Conservation (phyloP, 257 asterid genomes). For the Verbena officinalis region DNA sequence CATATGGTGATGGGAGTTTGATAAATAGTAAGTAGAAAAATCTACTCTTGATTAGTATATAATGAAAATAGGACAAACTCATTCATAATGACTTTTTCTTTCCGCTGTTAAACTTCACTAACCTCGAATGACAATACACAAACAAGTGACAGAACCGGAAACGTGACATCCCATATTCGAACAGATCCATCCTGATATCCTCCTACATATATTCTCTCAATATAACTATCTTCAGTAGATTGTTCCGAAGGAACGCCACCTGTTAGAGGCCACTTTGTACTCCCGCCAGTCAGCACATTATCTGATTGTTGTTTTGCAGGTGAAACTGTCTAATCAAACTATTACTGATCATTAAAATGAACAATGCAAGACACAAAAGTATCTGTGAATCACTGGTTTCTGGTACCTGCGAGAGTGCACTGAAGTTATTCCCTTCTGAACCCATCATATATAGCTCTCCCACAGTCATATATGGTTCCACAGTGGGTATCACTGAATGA, state of each 20-base stretch:
- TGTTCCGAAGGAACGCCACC: conserved; percentile 69
- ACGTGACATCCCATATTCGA: conserved; percentile 90
- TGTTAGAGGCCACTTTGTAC: conserved; percentile 71
- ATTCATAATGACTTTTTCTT: not conserved
- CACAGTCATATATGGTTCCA: conserved; percentile 77
- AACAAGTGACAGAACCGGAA: conserved; percentile 66
- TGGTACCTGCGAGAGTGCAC: conserved; percentile 61
- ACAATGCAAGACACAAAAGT: not conserved
- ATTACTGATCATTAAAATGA: conserved; percentile 39
- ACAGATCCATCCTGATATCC: conserved; percentile 93
- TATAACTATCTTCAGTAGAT: conserved; percentile 48
- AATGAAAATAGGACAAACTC: conserved; percentile 8
- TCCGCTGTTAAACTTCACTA: conserved; percentile 27
- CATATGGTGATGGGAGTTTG: conserved; percentile 21
- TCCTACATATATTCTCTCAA: conserved; percentile 74
- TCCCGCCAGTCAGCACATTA: conserved; percentile 37
- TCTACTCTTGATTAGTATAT: conserved; percentile 20
- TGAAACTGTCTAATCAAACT: conserved; percentile 58
- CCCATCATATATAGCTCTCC: conserved; percentile 55
- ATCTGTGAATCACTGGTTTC: conserved; percentile 27
- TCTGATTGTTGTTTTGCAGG: conserved; percentile 46
- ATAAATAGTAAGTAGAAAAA: conserved; percentile 26
- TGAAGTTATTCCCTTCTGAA: conserved; percentile 40
- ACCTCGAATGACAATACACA: conserved; percentile 69
- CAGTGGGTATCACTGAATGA: conserved; percentile 71